These are phyloP conservation scores for Trichoderma simmonsii DNA, from an alignment of 2,329 filamentous ascomycete genomes.

Conservation along the genomic window DNA sequence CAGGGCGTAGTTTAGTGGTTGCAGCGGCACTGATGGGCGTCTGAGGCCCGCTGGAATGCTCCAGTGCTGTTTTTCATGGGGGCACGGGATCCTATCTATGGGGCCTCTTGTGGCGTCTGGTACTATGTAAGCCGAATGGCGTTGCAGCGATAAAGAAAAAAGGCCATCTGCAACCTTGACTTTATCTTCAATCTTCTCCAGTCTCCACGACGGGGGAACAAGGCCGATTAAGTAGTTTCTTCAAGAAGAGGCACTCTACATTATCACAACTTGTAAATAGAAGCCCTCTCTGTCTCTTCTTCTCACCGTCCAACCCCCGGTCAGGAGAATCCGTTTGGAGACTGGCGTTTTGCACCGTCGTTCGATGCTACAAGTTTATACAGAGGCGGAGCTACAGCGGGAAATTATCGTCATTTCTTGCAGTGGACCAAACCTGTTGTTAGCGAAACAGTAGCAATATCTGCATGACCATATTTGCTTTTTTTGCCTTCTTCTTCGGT, in stretches of 20 bases:
- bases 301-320: neutral
- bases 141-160: neutral
- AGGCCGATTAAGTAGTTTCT: neutral
- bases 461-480: neutral
- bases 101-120: neutral
- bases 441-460: neutral
- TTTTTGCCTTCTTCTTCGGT: neutral
- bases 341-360: neutral
- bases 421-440: slow-evolving; percentile 9
- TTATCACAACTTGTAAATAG: neutral
- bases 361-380: neutral
- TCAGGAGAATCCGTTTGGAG: slow-evolving; percentile 15
- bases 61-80: neutral
- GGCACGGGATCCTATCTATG: neutral
- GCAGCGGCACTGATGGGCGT: neutral
- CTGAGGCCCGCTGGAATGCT: neutral
- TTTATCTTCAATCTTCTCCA: neutral
- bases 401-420: slow-evolving; percentile 18
- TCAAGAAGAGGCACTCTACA: neutral
- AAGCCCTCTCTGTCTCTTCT: neutral
- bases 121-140: neutral
- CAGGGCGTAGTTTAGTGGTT: neutral
- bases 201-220: neutral
- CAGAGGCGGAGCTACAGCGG: slow-evolving; percentile 3
- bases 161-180: neutral